Conservation (phyloP, 805 yeast species). For the Starmerella cellae region DNA sequence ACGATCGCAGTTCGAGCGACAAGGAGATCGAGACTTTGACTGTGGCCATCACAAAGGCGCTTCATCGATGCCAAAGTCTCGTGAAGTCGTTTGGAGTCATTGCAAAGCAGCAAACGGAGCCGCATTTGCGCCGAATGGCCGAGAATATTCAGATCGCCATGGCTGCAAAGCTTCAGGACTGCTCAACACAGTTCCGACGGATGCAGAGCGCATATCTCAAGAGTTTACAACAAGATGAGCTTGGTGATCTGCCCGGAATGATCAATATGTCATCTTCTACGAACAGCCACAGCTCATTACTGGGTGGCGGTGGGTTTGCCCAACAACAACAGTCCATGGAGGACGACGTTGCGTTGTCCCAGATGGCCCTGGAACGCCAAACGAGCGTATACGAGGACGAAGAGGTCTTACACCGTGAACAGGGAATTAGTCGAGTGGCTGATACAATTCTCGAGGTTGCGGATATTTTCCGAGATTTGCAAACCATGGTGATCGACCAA, state of each 20-base stretch:
- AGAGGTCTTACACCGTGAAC: constrained; percentile 57
- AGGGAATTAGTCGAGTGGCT: constrained; percentile 80
- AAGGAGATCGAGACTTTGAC: constrained; percentile 67
- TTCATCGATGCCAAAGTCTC: constrained; percentile 65
- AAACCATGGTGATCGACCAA: constrained; percentile 82
- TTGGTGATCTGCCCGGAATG: constrained; percentile 20
- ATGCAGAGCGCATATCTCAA: constrained; percentile 82
- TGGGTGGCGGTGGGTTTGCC: not conserved
- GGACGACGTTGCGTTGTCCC: constrained; percentile 28
- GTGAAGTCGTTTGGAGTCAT: constrained; percentile 51
- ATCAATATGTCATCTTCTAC: not conserved
- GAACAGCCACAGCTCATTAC: no score
- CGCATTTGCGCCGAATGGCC: constrained; percentile 49
- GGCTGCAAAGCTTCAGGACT: constrained; percentile 71
- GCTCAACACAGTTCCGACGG: constrained; percentile 66
- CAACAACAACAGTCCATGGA: constrained; percentile 18
- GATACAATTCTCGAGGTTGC: constrained; percentile 89
- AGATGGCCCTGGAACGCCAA: constrained; percentile 27
- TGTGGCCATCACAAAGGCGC: constrained; percentile 54
- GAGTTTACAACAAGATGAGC: constrained; percentile 39
- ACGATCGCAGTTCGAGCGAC: constrained; percentile 66
- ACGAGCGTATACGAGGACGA: constrained; percentile 18
- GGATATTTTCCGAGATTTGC: constrained; percentile 86
- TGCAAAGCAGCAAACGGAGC: constrained; percentile 28
- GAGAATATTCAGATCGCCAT: constrained; percentile 71